Base-by-base conservation (phyloP, 2,329 filamentous ascomycete genomes). In the Biscogniauxia sp. region DNA sequence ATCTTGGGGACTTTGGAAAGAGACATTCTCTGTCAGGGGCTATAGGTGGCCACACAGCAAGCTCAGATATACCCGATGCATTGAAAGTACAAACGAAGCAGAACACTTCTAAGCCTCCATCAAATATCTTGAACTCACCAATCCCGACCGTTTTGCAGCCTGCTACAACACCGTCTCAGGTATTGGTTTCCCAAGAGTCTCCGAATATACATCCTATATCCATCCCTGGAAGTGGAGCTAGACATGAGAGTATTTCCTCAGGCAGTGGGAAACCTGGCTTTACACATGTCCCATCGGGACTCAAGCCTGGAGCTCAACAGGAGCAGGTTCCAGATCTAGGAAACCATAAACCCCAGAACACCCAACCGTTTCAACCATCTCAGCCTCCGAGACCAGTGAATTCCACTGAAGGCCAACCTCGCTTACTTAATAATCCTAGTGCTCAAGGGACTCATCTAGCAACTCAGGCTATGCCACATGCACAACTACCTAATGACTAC, bases 1-100 rank as follows among this genome's bases (percentile, higher is more conserved):
- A 73, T 32, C 64, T 72, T 52, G 66, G 66, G 11, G 32, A 32
- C 5, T 57, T 68, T 2, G 60, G 64, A n/a, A 64, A 64, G 49
- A 65, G 67, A 26, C 64, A 67, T 52, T 68, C 69, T 20, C 25
- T 64, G 26, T 53, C 58, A 26, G 60, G 63, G 20, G 19, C 54
- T 28, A 49, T 56, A 4, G 58, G 60, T 2, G 50, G 56, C 2
- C 50, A 57, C 20, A 63, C 37, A 37, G 51, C 50, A 37, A 63
- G 52, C 4, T 11, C 54, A 55, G 53, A 55, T 25, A 56, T 66
- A 19, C 65, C 65, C 3, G 57, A 49, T 23, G 54, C 65, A 15
- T 59, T 70, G 26, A 64, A 51, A 55, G 64, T 61, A 20, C 62
- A 68, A 1, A 62, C 60, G 19, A 64, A 53, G n/a, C 66, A 64